Evolutionary conservation across 2,329 filamentous ascomycete species (phyloP), one percentile per base, ranked within the genome.

Genomic region (Aspergillus fructus): DNA sequence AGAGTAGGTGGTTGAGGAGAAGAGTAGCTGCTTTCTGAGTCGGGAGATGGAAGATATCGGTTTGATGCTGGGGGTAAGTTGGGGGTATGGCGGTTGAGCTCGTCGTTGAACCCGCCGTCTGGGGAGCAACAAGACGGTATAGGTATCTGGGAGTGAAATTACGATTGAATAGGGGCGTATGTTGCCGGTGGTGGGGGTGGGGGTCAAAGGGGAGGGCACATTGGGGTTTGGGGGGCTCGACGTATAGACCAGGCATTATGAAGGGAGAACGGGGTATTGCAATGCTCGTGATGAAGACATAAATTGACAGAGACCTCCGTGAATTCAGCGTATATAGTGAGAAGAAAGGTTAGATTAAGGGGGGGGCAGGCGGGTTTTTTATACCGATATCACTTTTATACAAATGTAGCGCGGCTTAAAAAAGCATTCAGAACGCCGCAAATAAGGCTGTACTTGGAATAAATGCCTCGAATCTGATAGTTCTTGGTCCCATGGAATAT

Each of bases 131-230:
- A 3, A 59, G 52, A 4, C 49, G 34, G 23, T 53, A 61, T 3
- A 61, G 21, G 24, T 56, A 61, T 37, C 49, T 42, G 5, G 59
- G 56, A 13, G 33, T 49, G 2, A 54, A 54, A 6, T 43, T 34
- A 2, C 13, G 7, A 41, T 55, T 42, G 43, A 59, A 45, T 1
- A 42, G 43, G 9, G 53, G 49, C 19, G 47, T 50, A 30, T 51
- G 27, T 15, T n/a, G 5, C 24, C 8, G 21, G 5, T 53, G 34
- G 11, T 30, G 37, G 3, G 24, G 12, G 17, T 33, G 30, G 2
- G 53, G 49, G 5, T 47, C 5, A 45, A 59, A 59, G 3, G 56
- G 48, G 13, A 53, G 23, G 7, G 40, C 39, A n/a, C 5, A 6
- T 13, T 34, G 51, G 7, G 33, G 8, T 54, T 7, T 15, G 19